These are phyloP conservation scores for Phanerochaete sordida DNA, from an alignment of 768 basidiomycete species.

Conservation along the genomic window DNA sequence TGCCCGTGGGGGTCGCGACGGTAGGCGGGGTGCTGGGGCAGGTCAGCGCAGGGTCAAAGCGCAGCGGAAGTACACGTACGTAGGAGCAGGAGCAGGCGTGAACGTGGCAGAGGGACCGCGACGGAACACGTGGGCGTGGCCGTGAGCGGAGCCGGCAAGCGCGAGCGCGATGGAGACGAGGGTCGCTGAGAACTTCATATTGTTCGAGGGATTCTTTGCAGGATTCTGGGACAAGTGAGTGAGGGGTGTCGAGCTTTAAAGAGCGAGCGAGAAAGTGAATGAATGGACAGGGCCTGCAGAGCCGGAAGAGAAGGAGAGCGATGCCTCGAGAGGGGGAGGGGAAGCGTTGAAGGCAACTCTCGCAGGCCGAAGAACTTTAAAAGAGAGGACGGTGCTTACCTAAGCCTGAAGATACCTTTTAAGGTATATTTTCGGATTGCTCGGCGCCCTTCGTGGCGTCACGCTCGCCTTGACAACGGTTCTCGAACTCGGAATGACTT, in stretches of 20 bases:
- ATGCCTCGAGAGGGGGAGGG: not conserved
- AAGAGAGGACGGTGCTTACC: not conserved
- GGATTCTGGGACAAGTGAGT: not conserved
- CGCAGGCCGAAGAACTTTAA: not conserved
- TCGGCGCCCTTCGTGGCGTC: not conserved
- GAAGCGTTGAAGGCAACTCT: not conserved
- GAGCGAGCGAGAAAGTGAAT: not conserved
- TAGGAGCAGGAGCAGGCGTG: no score
- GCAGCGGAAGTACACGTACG: not conserved
- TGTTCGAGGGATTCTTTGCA: not conserved
- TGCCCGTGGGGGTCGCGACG: not conserved
- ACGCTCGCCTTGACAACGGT: not conserved
- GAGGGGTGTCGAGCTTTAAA: not conserved
- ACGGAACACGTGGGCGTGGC: slow-evolving; percentile 18
- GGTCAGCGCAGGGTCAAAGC: not conserved
- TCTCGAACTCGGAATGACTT: not conserved
- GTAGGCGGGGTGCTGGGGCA: not conserved
- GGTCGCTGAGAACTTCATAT: slow-evolving; percentile 23
- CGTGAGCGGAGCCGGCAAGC: slow-evolving; percentile 18
- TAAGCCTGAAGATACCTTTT: not conserved
- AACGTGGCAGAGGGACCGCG: slow-evolving; percentile 21
- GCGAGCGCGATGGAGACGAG: slow-evolving; percentile 21
- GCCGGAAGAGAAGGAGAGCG: not conserved
- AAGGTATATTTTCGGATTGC: not conserved
- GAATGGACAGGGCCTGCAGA: not conserved